Evolutionary conservation across 208 protist species (phyloP).

Genomic region (Phytomonas francai): DNA sequence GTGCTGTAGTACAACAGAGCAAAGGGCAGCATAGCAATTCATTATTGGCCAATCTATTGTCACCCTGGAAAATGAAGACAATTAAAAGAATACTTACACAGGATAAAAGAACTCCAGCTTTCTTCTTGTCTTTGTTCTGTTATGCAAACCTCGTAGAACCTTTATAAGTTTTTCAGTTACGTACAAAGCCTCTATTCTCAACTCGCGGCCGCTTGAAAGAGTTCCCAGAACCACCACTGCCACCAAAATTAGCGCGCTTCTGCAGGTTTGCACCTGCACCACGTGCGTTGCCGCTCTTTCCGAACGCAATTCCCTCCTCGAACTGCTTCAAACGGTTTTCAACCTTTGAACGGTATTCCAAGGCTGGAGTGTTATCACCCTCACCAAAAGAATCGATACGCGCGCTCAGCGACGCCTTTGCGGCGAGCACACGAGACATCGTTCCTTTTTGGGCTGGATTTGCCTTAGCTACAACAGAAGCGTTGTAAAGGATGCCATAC

Average conservation of each 20-base stretch:
- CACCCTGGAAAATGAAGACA: neutral
- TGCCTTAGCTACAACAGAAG: slow-evolving; percentile 95
- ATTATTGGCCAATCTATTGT: neutral
- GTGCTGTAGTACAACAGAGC: neutral
- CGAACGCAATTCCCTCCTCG: slow-evolving; percentile 85
- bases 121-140: slow-evolving; percentile 1
- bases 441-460: slow-evolving; percentile 92
- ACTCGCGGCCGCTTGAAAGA: slow-evolving; percentile 53
- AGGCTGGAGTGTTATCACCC: slow-evolving; percentile 71
- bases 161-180: neutral
- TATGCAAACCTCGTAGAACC: neutral
- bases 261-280: slow-evolving; percentile 58
- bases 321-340: slow-evolving; percentile 84
- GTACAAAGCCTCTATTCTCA: slow-evolving; percentile 19
- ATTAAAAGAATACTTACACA: slow-evolving; percentile 5
- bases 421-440: slow-evolving; percentile 94
- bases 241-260: slow-evolving; percentile 36
- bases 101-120: slow-evolving; percentile 3
- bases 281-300: slow-evolving; percentile 81
- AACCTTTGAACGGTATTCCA: slow-evolving; percentile 90
- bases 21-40: neutral
- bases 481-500: slow-evolving; percentile 99
- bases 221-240: slow-evolving; percentile 15
- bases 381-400: slow-evolving; percentile 98
- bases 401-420: slow-evolving; percentile 96